Conservation (phyloP, 805 yeast species). For the Myxozyma kluyveri region DNA sequence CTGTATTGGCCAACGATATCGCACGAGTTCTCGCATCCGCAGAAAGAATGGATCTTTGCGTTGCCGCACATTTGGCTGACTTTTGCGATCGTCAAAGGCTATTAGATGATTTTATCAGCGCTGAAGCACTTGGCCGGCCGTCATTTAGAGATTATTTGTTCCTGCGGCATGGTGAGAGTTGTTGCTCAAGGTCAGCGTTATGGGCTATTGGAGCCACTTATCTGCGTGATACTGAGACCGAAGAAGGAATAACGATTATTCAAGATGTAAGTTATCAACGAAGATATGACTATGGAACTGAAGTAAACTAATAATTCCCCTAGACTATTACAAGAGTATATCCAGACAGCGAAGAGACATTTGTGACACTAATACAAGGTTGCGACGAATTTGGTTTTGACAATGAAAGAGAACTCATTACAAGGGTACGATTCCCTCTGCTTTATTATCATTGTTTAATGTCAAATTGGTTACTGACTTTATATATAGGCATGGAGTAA, state of each 20-base stretch:
- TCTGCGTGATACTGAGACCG: conserved; percentile 27
- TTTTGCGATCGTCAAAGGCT: conserved; percentile 34
- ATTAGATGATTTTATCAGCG: conserved; percentile 32
- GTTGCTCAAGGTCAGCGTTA: conserved; percentile 28
- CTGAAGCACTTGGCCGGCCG: conserved; percentile 24
- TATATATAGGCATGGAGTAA: conserved; percentile 25
- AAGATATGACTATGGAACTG: no score
- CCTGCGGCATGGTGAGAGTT: conserved; percentile 31
- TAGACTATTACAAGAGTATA: conserved; percentile 22
- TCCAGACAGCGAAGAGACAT: conserved; percentile 12
- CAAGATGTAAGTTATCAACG: conserved; percentile 21
- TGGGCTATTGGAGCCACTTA: conserved; percentile 34
- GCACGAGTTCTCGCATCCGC: conserved; percentile 26
- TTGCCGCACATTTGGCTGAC: conserved; percentile 36
- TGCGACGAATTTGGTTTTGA: conserved; percentile 23
- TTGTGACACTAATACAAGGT: conserved; percentile 10
- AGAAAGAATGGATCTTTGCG: conserved; percentile 33
- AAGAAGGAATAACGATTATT: conserved; percentile 26
- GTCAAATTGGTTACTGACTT: background rate
- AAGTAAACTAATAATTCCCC: no score
- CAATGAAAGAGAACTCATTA: conserved; percentile 8
- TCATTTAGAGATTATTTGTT: conserved; percentile 32
- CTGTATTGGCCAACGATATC: conserved; percentile 33
- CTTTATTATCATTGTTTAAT: background rate
- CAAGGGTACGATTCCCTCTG: conserved; percentile 10